Evolutionary conservation across 345 rosid genomes (phyloP).

Genomic region (Gossypium herbaceum): DNA sequence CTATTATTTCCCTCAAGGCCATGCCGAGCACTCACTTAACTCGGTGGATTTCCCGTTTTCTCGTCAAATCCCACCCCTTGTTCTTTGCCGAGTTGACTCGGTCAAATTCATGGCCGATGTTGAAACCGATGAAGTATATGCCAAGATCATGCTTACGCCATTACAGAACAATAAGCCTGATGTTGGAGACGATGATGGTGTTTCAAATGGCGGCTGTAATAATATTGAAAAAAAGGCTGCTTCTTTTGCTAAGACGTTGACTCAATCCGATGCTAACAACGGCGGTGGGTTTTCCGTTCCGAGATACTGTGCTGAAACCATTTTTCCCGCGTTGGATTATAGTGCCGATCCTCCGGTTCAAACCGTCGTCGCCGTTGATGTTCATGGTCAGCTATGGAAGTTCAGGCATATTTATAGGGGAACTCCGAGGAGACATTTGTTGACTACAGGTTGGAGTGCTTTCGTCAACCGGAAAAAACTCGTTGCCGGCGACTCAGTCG

Average conservation of each 20-base stretch:
- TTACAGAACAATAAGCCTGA: constrained; percentile 25
- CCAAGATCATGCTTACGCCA: not conserved
- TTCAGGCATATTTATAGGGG: constrained; percentile 95
- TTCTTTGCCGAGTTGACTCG: not conserved
- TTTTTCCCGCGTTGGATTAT: constrained; percentile 82
- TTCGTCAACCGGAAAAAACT: constrained; percentile 93
- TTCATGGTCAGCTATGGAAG: constrained; percentile 85
- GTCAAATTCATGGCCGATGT: not conserved
- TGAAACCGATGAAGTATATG: not conserved
- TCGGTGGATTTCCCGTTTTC: not conserved
- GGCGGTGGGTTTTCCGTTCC: constrained; percentile 99
- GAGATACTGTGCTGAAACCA: constrained; percentile 91
- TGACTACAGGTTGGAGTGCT: constrained; percentile 95
- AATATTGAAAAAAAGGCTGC: constrained; percentile 56
- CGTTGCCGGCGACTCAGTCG: constrained; percentile 86
- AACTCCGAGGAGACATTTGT: constrained; percentile 82
- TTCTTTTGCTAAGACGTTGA: constrained; percentile 85
- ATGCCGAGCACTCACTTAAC: not conserved
- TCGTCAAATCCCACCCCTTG: not conserved
- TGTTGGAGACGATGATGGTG: constrained; percentile 31
- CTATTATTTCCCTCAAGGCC: not conserved
- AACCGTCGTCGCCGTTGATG: constrained; percentile 76
- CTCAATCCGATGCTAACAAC: constrained; percentile 94
- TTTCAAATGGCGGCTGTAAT: constrained; percentile 19
- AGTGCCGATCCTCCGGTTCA: constrained; percentile 91